A percentile compares a stretch with the other conserved stretches of the same genome.
Evolutionary conservation across 225 moss, liverwort and hornwort species (phyloP).

Genomic region (Pseudoscleropodium purum): DNA sequence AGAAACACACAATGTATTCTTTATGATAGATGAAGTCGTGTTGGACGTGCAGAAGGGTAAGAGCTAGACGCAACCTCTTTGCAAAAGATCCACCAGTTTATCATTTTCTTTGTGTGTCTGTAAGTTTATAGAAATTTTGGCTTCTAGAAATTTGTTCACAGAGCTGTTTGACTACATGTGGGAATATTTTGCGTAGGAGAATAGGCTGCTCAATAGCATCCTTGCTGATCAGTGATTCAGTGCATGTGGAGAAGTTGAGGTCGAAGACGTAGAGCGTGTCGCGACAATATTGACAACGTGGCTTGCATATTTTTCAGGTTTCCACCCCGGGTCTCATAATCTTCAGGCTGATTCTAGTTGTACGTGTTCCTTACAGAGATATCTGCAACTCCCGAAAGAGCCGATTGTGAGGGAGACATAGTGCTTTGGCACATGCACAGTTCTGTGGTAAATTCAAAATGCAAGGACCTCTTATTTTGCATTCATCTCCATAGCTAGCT

Average conservation of each 20-base stretch:
- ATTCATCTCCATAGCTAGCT: not conserved
- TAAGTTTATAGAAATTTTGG: not conserved
- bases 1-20: too few species aligned
- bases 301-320: not conserved
- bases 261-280: not conserved
- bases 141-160: not conserved
- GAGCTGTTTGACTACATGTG: not conserved
- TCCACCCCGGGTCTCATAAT: not conserved
- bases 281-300: not conserved
- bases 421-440: not conserved
- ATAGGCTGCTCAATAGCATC: not conserved
- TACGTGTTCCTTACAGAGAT: not conserved
- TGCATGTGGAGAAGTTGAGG: not conserved
- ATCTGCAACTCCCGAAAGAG: not conserved
- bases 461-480: not conserved
- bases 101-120: not conserved
- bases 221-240: too few species aligned
- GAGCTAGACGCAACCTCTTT: not conserved
- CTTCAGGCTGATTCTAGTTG: not conserved
- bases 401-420: not conserved
- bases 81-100: not conserved
- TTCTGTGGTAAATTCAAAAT: not conserved
- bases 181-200: not conserved
- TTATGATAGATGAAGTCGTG: not conserved
- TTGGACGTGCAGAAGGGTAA: not conserved